Conservation (phyloP, 495 filamentous ascomycete species). For the Annulohypoxylon stygium region DNA sequence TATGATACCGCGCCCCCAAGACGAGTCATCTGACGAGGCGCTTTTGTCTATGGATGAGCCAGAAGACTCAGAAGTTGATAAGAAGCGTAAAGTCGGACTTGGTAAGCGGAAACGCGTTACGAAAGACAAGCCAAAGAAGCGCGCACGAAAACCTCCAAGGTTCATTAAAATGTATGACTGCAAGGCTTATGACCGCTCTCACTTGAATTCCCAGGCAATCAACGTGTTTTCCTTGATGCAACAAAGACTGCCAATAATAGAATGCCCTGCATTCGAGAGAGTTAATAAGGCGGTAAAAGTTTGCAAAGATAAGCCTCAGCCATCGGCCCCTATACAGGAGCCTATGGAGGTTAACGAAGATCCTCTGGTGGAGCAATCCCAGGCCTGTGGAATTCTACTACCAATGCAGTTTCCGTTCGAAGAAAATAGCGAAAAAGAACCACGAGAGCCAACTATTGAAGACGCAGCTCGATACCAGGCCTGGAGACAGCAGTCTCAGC, state of each 20-base stretch:
- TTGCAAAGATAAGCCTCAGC: neutral
- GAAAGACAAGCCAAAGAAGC: conserved; percentile 12
- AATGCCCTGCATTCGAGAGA: conserved; percentile 27
- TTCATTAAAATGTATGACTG: conserved; percentile 39
- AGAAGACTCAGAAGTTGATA: neutral
- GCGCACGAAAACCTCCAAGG: conserved; percentile 19
- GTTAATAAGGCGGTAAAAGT: neutral
- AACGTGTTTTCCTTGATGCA: conserved; percentile 33
- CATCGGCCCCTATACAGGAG: neutral
- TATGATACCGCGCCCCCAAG: conserved; percentile 33
- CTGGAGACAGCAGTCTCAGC: conserved; percentile 21
- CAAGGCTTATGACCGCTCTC: conserved; percentile 35
- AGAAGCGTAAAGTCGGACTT: neutral
- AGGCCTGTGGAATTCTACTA: conserved; percentile 19
- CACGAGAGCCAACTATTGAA: conserved; percentile 19
- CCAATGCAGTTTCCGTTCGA: conserved; percentile 19
- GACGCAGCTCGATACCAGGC: conserved; percentile 24
- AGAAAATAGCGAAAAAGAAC: conserved; percentile 8
- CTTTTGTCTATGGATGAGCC: conserved; percentile 21
- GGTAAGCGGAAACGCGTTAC: conserved; percentile 30
- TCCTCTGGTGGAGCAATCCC: neutral
- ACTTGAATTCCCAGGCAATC: conserved; percentile 26
- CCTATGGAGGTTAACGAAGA: conserved; percentile 17
- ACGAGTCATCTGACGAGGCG: conserved; percentile 39
- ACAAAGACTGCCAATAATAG: conserved; percentile 34